These are phyloP conservation scores for Populus tremula DNA, from an alignment of 345 rosid genomes.

Conservation along the genomic window DNA sequence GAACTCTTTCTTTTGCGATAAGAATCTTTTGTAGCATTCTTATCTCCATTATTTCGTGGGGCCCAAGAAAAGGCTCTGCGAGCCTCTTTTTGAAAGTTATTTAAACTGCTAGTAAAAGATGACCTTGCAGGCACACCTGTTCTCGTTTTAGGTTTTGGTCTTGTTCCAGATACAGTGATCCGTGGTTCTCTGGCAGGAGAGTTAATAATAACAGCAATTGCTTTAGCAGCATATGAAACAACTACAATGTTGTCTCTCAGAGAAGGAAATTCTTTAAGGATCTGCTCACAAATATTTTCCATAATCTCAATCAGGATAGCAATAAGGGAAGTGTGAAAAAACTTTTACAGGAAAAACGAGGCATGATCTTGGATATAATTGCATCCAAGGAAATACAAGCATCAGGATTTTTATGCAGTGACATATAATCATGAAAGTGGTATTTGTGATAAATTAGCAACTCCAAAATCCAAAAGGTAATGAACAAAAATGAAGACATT, in stretches of 20 bases:
- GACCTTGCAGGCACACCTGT: constrained; percentile 55
- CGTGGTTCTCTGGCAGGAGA: constrained; percentile 77
- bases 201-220: constrained; percentile 67
- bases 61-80: constrained; percentile 98
- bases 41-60: constrained; percentile 79
- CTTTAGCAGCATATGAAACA: constrained; percentile 83
- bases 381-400: constrained; percentile 6
- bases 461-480: background rate
- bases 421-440: constrained; percentile 2
- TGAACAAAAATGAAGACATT: background rate
- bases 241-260: constrained; percentile 73
- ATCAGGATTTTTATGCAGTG: constrained; percentile 7
- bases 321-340: background rate
- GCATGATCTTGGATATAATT: background rate
- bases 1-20: constrained; percentile 86
- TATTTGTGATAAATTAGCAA: background rate
- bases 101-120: constrained; percentile 80
- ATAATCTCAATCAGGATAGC: background rate
- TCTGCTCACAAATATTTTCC: constrained; percentile 44
- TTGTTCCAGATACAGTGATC: constrained; percentile 64
- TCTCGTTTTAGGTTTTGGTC: constrained; percentile 62
- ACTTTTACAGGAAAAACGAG: background rate
- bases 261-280: constrained; percentile 84
- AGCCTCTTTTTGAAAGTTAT: constrained; percentile 88
- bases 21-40: constrained; percentile 69